These are phyloP conservation scores for Peronospora destructor DNA, from an alignment of 352 stramenopile genomes.

Conservation along the genomic window DNA sequence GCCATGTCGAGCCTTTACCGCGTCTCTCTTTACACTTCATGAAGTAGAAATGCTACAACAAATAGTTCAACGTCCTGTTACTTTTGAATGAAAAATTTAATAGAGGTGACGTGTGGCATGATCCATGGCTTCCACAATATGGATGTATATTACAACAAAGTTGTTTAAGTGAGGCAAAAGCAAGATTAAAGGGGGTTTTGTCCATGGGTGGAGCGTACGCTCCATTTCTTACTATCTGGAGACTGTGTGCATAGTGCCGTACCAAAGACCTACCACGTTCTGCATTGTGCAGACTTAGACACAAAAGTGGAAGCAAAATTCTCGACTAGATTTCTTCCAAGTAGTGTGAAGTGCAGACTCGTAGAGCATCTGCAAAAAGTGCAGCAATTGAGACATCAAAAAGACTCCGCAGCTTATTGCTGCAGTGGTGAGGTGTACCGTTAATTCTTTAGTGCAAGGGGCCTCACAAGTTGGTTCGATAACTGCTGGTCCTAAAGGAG, in stretches of 20 bases:
- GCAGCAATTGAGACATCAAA: conserved; percentile 34
- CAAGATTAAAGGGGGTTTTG: conserved; percentile 32
- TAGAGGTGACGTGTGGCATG: conserved; percentile 26
- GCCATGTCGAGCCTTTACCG: conserved; percentile 7
- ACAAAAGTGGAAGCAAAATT: conserved; percentile 11
- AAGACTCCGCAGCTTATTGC: conserved; percentile 54
- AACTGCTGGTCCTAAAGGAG: conserved; percentile 8
- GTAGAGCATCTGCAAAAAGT: conserved; percentile 26
- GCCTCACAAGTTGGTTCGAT: not conserved
- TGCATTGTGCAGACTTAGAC: conserved; percentile 33
- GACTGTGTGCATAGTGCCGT: conserved; percentile 37
- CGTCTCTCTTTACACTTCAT: conserved; percentile 20
- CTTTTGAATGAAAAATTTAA: not conserved
- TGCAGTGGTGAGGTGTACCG: conserved; percentile 17
- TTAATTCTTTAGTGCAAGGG: conserved; percentile 7
- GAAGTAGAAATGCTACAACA: conserved; percentile 23
- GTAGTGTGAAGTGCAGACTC: conserved; percentile 20
- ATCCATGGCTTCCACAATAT: conserved; percentile 45
- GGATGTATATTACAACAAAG: conserved; percentile 36
- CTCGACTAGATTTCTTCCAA: not conserved
- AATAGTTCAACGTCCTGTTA: conserved; percentile 8
- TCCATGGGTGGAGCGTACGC: conserved; percentile 33
- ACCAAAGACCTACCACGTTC: conserved; percentile 16
- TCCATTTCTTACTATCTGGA: conserved; percentile 27
- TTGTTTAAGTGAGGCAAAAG: conserved; percentile 8